Evolutionary conservation across 2,329 filamentous ascomycete species (phyloP).

Genomic region (Plenodomus biglobosus): DNA sequence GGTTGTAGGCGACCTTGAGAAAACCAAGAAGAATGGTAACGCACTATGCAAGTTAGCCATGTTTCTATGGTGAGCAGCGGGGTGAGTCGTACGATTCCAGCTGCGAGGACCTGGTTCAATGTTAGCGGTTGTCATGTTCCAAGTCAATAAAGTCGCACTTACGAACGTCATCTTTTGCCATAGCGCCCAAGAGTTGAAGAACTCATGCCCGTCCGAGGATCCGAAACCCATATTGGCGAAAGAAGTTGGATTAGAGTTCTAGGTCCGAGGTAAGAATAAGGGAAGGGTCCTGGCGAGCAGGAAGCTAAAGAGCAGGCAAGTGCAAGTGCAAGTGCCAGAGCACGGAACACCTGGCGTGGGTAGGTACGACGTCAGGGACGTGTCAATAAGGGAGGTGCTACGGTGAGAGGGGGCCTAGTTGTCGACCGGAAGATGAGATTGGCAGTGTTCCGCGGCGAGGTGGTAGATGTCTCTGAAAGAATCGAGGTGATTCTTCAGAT

Average conservation of each 20-base stretch:
- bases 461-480: neutral
- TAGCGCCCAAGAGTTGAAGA: conserved; percentile 65
- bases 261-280: conserved; percentile 25
- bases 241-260: conserved; percentile 11
- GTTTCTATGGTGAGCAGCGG: neutral
- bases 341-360: conserved; percentile 11
- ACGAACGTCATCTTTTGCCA: conserved; percentile 94
- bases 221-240: conserved; percentile 24
- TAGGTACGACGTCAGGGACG: conserved; percentile 18
- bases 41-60: conserved; percentile 47
- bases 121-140: conserved; percentile 24
- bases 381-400: conserved; percentile 14
- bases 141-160: conserved; percentile 45
- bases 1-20: conserved; percentile 60
- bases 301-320: neutral
- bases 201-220: conserved; percentile 36
- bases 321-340: neutral
- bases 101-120: conserved; percentile 65
- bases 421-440: conserved; percentile 1
- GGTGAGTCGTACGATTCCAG: conserved; percentile 59
- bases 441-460: neutral
- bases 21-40: conserved; percentile 69
- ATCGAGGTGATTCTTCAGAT: conserved; percentile 13
- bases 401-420: conserved; percentile 3
- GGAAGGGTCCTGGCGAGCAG: conserved; percentile 1